Conservation (phyloP, 2,329 filamentous ascomycete species). For the Boeremia lycopersici region DNA sequence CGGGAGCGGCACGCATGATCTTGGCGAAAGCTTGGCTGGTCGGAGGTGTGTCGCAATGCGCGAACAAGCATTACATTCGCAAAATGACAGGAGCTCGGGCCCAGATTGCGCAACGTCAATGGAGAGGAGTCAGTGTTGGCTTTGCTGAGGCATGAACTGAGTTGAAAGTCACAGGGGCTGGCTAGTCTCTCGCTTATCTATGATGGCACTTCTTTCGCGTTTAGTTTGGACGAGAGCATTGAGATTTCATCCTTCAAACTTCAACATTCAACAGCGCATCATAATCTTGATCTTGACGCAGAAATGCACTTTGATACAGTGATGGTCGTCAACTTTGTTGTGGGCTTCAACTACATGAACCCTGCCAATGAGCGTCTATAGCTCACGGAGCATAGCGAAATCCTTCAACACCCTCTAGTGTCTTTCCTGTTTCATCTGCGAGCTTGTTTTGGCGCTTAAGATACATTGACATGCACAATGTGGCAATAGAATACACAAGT, state of each 20-base stretch:
- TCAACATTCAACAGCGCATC: background rate
- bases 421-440: constrained; percentile 29
- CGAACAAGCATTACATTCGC: background rate
- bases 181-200: too few relatives aligned
- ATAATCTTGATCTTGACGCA: background rate
- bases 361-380: background rate
- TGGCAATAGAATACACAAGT: constrained; percentile 29
- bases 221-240: too few relatives aligned
- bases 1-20: constrained; percentile 19
- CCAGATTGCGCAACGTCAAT: background rate
- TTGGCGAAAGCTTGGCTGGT: constrained; percentile 29
- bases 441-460: constrained; percentile 30
- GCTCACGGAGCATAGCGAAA: constrained; percentile 34
- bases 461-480: constrained; percentile 33
- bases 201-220: too few relatives aligned
- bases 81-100: background rate
- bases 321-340: too few relatives aligned
- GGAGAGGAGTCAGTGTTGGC: background rate
- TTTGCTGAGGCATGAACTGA: background rate
- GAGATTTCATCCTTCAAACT: background rate
- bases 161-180: background rate
- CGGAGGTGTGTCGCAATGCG: constrained; percentile 16
- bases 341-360: background rate
- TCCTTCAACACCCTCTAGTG: constrained; percentile 34
- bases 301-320: background rate